Evolutionary conservation across 345 rosid species (phyloP).

Genomic region (Melaleuca quinquenervia): DNA sequence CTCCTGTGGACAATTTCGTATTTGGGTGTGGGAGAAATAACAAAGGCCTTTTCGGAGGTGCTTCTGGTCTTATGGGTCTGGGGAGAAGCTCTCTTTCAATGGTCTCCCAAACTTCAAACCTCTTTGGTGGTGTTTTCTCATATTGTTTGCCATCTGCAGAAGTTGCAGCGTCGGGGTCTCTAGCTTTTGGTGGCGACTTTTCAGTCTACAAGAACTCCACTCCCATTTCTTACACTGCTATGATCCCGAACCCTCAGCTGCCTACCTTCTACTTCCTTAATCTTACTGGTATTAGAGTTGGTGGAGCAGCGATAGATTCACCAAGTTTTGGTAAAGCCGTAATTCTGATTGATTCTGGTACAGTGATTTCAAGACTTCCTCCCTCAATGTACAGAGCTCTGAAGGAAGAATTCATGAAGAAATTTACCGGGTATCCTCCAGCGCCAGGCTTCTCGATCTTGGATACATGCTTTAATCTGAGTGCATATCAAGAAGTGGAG

Average conservation of each 20-base stretch:
- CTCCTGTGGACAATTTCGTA: conserved; percentile 27
- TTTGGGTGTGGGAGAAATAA: conserved; percentile 84
- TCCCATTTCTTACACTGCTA: conserved; percentile 48
- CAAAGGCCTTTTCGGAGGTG: conserved; percentile 73
- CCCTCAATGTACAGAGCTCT: conserved; percentile 64
- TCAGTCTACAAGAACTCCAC: conserved; percentile 54
- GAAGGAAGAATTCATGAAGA: conserved; percentile 61
- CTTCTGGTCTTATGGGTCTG: conserved; percentile 82
- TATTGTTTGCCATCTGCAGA: conserved; percentile 71
- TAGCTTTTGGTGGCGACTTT: conserved; percentile 48
- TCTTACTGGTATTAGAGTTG: conserved; percentile 55
- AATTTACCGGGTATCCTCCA: conserved; percentile 53
- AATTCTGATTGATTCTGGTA: conserved; percentile 77
- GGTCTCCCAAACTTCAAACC: conserved; percentile 43
- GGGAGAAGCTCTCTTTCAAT: conserved; percentile 69
- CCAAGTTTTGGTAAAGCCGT: conserved; percentile 29
- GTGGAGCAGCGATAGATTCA: conserved; percentile 34
- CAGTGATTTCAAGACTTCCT: conserved; percentile 69
- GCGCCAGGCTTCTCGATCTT: conserved; percentile 65
- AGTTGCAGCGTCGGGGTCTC: conserved; percentile 58
- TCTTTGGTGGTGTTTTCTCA: conserved; percentile 69
- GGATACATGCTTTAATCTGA: conserved; percentile 84
- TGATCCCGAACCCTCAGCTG: conserved; percentile 49
- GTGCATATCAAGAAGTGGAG: conserved; percentile 48
- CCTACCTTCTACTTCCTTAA: conserved; percentile 70